A percentile compares a stretch with the other conserved stretches of the same genome.
phyloP scores from a whole-genome alignment of 225 moss, liverwort and hornwort species.

The Pseudisothecium myosuroides region DNA sequence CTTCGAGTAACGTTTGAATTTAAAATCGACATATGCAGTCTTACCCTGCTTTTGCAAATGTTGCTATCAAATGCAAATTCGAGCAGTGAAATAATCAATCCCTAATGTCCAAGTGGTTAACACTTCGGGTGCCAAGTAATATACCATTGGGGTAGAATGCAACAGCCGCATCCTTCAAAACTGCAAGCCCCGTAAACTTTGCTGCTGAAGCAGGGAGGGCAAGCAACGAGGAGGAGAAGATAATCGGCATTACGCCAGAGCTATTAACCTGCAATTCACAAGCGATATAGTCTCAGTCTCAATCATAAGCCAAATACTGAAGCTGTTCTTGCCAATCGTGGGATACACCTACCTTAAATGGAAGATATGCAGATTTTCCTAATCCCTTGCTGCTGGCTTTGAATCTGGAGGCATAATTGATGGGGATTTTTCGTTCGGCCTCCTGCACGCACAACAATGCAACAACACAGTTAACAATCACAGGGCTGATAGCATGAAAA shows the following conservation, averaged over 20 bases:
- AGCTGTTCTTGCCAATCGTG: neutral
- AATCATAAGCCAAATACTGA: neutral
- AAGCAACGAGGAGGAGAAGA: constrained; percentile 94
- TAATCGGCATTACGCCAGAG: constrained; percentile 98
- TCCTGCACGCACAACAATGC: constrained; percentile 41
- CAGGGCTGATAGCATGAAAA: neutral
- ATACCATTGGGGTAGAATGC: constrained; percentile 84
- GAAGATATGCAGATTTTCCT: constrained; percentile 89
- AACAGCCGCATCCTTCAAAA: constrained; percentile 66
- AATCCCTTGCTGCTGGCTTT: constrained; percentile 80
- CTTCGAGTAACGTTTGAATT: neutral
- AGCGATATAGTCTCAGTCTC: neutral
- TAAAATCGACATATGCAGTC: neutral
- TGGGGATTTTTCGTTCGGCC: constrained; percentile 95
- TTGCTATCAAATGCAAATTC: neutral
- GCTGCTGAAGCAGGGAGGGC: constrained; percentile 83
- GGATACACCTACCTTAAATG: constrained; percentile 56
- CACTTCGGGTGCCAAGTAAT: neutral
- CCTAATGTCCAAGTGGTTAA: neutral
- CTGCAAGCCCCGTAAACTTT: constrained; percentile 73
- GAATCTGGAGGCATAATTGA: constrained; percentile 91
- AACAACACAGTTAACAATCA: neutral
- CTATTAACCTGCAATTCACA: constrained; percentile 67
- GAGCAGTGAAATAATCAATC: neutral
- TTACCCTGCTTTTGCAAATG: neutral